A percentile compares a stretch with the other conserved stretches of the same genome.
Evolutionary conservation across 2,329 filamentous ascomycete species (phyloP).

Genomic region (Seiridium cupressi): DNA sequence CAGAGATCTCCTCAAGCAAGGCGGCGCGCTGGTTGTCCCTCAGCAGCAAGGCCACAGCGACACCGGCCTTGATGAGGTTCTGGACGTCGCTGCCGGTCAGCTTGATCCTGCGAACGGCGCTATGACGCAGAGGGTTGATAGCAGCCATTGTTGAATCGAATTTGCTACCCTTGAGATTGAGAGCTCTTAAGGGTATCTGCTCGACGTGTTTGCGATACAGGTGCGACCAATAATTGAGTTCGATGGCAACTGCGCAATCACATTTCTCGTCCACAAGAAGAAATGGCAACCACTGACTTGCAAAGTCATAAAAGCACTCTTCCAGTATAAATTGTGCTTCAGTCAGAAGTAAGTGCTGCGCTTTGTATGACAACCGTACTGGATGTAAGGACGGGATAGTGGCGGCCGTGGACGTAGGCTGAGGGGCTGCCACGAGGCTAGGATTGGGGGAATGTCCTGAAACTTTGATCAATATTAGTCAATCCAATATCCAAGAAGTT

Average conservation of each 20-base stretch:
- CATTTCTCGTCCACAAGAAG: constrained; percentile 26
- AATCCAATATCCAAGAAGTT: no score
- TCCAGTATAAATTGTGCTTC: constrained; percentile 33
- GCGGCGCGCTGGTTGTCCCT: constrained; percentile 24
- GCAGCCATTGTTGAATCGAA: not conserved
- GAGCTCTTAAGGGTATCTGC: constrained; percentile 7
- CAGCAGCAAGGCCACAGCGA: constrained; percentile 24
- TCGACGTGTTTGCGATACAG: constrained; percentile 19
- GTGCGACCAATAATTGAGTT: constrained; percentile 33
- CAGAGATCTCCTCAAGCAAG: constrained; percentile 25
- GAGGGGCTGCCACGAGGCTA: not conserved
- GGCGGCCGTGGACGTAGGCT: not conserved
- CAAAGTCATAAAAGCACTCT: constrained; percentile 37
- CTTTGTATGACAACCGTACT: constrained; percentile 29
- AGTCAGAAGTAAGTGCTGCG: constrained; percentile 35
- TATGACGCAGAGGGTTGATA: not conserved
- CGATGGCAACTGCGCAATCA: constrained; percentile 31
- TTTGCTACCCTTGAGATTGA: not conserved
- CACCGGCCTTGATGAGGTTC: constrained; percentile 17
- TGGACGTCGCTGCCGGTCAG: not conserved
- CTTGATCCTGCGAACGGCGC: not conserved
- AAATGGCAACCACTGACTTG: constrained; percentile 27
- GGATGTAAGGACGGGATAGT: constrained; percentile 27
- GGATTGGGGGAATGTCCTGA: no score
- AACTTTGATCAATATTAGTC: no score